These are phyloP conservation scores for Mycena epipterygia DNA, from an alignment of 768 basidiomycete species.

Conservation along the genomic window DNA sequence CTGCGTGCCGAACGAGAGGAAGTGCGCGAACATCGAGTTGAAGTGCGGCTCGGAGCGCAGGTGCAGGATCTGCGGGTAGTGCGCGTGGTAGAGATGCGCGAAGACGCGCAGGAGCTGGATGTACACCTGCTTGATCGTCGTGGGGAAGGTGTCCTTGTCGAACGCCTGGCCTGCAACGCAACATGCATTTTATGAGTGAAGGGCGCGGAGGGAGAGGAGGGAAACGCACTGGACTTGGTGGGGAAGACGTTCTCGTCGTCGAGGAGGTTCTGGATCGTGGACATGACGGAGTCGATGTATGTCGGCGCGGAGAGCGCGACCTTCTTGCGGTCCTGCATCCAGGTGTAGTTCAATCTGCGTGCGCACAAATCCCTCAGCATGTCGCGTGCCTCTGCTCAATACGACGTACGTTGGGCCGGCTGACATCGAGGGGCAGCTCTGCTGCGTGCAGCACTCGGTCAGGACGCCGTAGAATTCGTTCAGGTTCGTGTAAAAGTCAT, in stretches of 20 bases:
- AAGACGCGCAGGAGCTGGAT: slow-evolving; percentile 97
- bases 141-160: slow-evolving; percentile 77
- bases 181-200: no score
- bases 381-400: neutral
- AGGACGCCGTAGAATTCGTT: slow-evolving; percentile 97
- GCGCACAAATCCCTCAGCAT: slow-evolving; percentile 1
- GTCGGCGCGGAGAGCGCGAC: slow-evolving; percentile 92
- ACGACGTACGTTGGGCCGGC: slow-evolving; percentile 83
- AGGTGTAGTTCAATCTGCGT: slow-evolving; percentile 90
- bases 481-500: slow-evolving; percentile 97
- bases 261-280: slow-evolving; percentile 93
- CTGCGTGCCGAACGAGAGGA: slow-evolving; percentile 95
- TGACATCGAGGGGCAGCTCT: slow-evolving; percentile 93
- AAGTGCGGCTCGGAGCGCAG: slow-evolving; percentile 96
- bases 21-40: slow-evolving; percentile 98
- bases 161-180: slow-evolving; percentile 80
- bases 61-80: slow-evolving; percentile 93
- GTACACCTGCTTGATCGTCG: slow-evolving; percentile 95
- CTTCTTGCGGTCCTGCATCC: slow-evolving; percentile 93
- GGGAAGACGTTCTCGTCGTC: slow-evolving; percentile 97
- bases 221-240: slow-evolving; percentile 86
- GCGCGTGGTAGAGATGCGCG: slow-evolving; percentile 97
- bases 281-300: slow-evolving; percentile 98
- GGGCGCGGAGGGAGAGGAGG: neutral
- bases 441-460: slow-evolving; percentile 92